These are phyloP conservation scores for Draba incana DNA, from an alignment of 345 rosid genomes.

Conservation along the genomic window DNA sequence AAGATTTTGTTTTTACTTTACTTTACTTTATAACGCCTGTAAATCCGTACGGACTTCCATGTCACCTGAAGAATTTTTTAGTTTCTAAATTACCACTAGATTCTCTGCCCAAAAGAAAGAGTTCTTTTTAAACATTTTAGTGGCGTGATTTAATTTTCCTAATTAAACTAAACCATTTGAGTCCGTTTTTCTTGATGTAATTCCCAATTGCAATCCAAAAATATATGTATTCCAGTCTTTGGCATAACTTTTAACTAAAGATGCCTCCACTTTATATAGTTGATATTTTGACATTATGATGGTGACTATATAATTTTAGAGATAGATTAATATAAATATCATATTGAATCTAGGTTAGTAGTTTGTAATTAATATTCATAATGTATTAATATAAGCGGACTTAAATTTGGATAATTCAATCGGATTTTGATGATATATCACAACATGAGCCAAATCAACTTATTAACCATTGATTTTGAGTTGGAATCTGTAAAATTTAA, in stretches of 20 bases:
- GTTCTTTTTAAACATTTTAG: neutral
- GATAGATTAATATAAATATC: no score
- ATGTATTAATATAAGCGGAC: no score
- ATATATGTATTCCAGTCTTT: neutral
- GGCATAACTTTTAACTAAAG: constrained; percentile 23
- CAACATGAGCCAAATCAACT: no score
- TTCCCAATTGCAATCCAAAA: constrained; percentile 17
- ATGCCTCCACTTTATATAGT: constrained; percentile 9
- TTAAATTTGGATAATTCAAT: no score
- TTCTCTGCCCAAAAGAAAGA: neutral
- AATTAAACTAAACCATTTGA: constrained; percentile 13
- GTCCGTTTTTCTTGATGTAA: constrained; percentile 12
- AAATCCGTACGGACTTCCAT: constrained; percentile 36
- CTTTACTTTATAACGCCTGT: neutral
- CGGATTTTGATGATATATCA: no score
- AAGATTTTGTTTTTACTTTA: constrained; percentile 2
- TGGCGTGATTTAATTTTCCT: constrained; percentile 20
- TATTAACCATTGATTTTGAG: no score
- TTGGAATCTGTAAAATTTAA: no score
- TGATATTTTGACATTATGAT: constrained; percentile 8
- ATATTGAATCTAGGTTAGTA: no score
- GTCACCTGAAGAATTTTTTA: constrained; percentile 32
- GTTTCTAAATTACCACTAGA: neutral
- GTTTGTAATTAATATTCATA: no score
- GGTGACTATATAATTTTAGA: neutral